phyloP scores from a whole-genome alignment of 768 basidiomycete species.

The Collybia nuda region DNA sequence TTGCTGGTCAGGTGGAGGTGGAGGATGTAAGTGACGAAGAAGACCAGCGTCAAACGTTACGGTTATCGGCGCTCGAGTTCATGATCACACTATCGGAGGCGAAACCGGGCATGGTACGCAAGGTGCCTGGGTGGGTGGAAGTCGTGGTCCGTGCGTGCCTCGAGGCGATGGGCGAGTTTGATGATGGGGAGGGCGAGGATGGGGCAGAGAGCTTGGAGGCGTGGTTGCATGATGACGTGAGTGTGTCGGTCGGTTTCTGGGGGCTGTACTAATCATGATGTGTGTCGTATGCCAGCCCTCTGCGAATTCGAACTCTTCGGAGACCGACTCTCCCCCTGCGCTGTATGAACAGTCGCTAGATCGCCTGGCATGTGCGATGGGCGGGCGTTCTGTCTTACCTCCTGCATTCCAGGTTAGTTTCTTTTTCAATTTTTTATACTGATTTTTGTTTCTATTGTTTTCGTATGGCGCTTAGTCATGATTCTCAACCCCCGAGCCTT shows the following conservation, averaged over 20 bases:
- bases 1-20: conserved; percentile 27
- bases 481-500: no score
- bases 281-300: no score
- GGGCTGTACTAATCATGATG: conserved; percentile 2
- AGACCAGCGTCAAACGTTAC: conserved; percentile 68
- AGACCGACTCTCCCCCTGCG: conserved; percentile 64
- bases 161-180: conserved; percentile 80
- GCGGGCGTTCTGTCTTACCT: conserved; percentile 73
- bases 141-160: conserved; percentile 73
- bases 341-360: conserved; percentile 85
- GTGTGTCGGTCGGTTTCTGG: conserved; percentile 25
- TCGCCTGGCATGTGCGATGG: conserved; percentile 76
- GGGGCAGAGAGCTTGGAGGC: conserved; percentile 33
- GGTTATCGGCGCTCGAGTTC: conserved; percentile 77
- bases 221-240: conserved; percentile 78
- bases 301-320: conserved; percentile 54
- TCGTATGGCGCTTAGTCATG: no score
- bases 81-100: conserved; percentile 83
- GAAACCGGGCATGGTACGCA: conserved; percentile 64
- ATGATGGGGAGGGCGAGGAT: conserved; percentile 46
- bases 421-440: no score
- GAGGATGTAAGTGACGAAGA: conserved; percentile 33
- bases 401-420: conserved; percentile 63
- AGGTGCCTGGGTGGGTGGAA: conserved; percentile 68
- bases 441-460: no score